Evolutionary conservation across 225 moss, liverwort and hornwort genomes (phyloP).

Genomic region (Physcomitrium patens): DNA sequence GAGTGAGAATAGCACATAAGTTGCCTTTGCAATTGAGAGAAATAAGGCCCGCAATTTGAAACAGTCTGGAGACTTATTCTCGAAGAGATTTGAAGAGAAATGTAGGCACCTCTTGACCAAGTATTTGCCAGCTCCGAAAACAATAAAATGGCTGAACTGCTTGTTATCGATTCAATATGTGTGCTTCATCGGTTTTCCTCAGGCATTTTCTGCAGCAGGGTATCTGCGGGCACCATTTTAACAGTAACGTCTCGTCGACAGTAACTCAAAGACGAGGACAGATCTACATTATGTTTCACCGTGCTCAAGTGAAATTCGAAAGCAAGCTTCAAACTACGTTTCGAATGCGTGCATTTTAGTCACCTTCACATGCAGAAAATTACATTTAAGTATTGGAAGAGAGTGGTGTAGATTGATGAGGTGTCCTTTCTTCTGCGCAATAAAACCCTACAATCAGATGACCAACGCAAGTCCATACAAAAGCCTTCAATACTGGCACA

Average conservation of each 20-base stretch:
- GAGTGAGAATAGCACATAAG: too few species aligned
- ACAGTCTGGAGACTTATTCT: too few species aligned
- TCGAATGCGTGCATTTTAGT: not conserved
- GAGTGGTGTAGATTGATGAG: too few species aligned
- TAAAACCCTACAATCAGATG: slow-evolving; percentile 8
- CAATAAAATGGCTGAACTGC: slow-evolving; percentile 74
- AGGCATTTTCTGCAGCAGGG: slow-evolving; percentile 93
- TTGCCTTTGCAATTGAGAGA: too few species aligned
- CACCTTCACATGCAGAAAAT: not conserved
- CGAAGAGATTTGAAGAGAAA: not conserved
- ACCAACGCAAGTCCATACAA: not conserved
- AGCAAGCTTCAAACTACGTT: not conserved
- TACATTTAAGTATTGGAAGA: not conserved
- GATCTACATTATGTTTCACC: not conserved
- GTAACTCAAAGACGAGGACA: slow-evolving; percentile 21
- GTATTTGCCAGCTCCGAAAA: slow-evolving; percentile 75
- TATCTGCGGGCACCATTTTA: slow-evolving; percentile 45
- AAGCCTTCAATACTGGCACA: not conserved
- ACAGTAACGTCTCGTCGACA: not conserved
- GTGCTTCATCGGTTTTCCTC: slow-evolving; percentile 73
- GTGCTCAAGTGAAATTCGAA: not conserved
- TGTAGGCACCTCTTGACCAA: slow-evolving; percentile 64
- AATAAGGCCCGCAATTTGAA: too few species aligned
- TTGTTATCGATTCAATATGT: slow-evolving; percentile 76
- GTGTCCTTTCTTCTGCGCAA: not conserved